Base-by-base conservation (phyloP, 805 yeast species). In the Wickerhamiella sorbophila region DNA sequence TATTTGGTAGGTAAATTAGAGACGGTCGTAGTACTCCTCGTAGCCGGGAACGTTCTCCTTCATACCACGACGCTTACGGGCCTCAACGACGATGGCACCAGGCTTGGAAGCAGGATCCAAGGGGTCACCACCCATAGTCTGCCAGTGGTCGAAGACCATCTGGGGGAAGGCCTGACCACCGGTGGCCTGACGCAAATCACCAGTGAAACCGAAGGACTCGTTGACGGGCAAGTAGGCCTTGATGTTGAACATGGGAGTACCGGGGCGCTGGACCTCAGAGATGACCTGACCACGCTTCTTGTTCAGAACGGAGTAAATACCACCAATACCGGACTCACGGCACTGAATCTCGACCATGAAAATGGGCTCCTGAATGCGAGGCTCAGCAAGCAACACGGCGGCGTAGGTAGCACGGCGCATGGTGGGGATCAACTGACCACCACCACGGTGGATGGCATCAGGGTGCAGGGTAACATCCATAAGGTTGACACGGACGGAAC, bases 131-230 rank as follows among this genome's bases (percentile, higher is more conserved):
- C 65, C 63, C 75, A 91, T 73, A 61, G 84, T 70, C 56, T 85
- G 74, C 97, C 97, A 88, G 71, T 88, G 98, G 71, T 91, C 97
- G 72, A 88, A 91, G 70, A 91, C 93, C 94, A 91, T 77, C 76
- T 88, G 97, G 74, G 98, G 98, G 98, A 88, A 88, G 70, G 98
- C 98, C 79, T 88, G 98, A 72, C 98, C 98, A 83, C 95, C 96
- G 65, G 98, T 88, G 66, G 97, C 95, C 75, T 88, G 96, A 79
- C 98, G 85, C 66, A 88, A 81, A 65, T 87, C 95, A 76, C 93
- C 91, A 62, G 95, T 81, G 95, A 88, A 88, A 82, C 98, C 98
- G 81, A 91, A 88, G 47, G 98, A 88, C 78, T 91, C 98, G 75
- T 88, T 91, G 60, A 88, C 96, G 69, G 98, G 98, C 74, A 88